Percentiles rank a stretch among this genome's conserved stretches.
phyloP scores from a whole-genome alignment of 805 yeast species.

The Suhomyces canberraensis region DNA sequence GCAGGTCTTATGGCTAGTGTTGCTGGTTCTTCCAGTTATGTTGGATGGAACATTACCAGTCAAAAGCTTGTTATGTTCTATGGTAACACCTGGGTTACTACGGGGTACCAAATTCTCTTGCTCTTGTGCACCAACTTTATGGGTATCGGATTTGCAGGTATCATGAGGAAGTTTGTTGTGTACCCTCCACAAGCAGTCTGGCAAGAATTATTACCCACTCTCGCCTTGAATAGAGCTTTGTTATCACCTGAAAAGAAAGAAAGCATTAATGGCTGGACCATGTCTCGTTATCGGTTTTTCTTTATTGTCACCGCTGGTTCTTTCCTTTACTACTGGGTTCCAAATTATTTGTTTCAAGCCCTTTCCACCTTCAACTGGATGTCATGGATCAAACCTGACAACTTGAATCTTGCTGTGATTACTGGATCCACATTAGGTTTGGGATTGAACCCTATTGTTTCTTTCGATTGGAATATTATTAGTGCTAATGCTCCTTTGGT shows the following conservation, averaged over 20 bases:
- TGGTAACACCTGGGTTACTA: constrained; percentile 13
- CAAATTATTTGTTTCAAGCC: constrained; percentile 41
- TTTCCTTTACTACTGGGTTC: constrained; percentile 45
- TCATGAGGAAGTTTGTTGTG: constrained; percentile 15
- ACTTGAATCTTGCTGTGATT: constrained; percentile 45
- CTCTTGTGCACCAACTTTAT: constrained; percentile 12
- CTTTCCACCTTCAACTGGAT: constrained; percentile 51
- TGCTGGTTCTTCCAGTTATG: constrained; percentile 33
- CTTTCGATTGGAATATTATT: constrained; percentile 50
- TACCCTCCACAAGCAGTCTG: constrained; percentile 14
- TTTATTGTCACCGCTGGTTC: constrained; percentile 22
- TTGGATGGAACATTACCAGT: constrained; percentile 3
- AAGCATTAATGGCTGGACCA: constrained; percentile 17
- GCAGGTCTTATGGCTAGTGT: constrained; percentile 1
- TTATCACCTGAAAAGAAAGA: constrained; percentile 26
- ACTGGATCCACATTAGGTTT: constrained; percentile 47
- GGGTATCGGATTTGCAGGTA: constrained; percentile 17
- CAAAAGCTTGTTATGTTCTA: constrained; percentile 12
- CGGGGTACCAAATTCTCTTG: constrained; percentile 15
- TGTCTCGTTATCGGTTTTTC: constrained; percentile 31
- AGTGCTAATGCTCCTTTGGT: constrained; percentile 29
- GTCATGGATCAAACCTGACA: constrained; percentile 54
- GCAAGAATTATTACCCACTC: constrained; percentile 33
- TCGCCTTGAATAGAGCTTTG: constrained; percentile 49
- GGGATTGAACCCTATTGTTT: constrained; percentile 52